A percentile compares a stretch with the other conserved stretches of the same genome.
Evolutionary conservation across 495 filamentous ascomycete genomes (phyloP).

Genomic region (Mytilinidion resinicola): DNA sequence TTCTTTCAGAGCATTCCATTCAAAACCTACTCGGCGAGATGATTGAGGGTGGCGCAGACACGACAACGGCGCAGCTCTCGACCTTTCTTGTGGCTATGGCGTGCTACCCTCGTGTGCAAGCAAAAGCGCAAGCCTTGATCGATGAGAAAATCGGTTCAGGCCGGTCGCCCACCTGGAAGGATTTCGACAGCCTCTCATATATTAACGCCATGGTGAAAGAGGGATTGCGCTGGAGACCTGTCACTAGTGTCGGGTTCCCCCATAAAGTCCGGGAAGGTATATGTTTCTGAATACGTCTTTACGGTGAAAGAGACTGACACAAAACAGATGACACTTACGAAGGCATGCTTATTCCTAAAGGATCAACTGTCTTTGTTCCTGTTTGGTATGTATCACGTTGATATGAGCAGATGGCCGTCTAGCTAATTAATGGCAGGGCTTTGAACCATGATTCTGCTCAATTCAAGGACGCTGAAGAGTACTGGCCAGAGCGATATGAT

Average conservation of each 20-base stretch:
- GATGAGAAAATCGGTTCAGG: constrained; percentile 50
- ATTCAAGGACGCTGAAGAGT: no score
- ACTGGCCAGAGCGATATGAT: no score
- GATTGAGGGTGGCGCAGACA: constrained; percentile 62
- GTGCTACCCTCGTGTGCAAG: constrained; percentile 42
- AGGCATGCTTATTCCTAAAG: no score
- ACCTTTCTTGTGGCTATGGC: constrained; percentile 55
- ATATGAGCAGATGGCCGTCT: no score
- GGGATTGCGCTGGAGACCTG: constrained; percentile 54
- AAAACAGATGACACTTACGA: no score
- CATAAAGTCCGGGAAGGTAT: no score
- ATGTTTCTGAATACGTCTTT: no score
- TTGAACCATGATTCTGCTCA: no score
- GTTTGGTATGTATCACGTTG: no score
- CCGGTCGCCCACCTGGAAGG: constrained; percentile 46
- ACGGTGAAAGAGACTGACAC: no score
- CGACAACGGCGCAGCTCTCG: constrained; percentile 54
- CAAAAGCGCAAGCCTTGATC: constrained; percentile 48
- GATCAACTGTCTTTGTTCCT: no score
- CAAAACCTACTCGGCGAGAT: constrained; percentile 54
- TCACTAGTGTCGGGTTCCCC: constrained; percentile 16
- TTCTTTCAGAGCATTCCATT: constrained; percentile 49
- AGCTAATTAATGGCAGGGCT: no score
- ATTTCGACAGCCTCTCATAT: constrained; percentile 49
- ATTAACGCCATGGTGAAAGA: constrained; percentile 48